Base-by-base conservation (phyloP, 257 asterid species). In the Rehmannia glutinosa region DNA sequence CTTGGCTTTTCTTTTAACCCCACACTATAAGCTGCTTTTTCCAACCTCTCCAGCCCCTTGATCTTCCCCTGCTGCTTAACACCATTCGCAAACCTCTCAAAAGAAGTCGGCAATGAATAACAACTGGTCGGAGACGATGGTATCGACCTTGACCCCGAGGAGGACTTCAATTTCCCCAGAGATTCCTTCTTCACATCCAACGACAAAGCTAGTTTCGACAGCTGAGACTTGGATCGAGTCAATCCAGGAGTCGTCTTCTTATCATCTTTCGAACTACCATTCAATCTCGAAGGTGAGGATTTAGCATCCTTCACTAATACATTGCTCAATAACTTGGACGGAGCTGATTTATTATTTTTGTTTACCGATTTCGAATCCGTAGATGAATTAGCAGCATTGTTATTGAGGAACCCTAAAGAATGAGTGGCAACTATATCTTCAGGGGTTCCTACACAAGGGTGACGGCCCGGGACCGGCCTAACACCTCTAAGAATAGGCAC, bases 391-490 rank as follows among this genome's bases (percentile, higher is more conserved):
- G 53, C 53, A 16, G 41, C 83, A 81, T 80, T 82, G 43, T 76
- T 80, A 57, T 78, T 88, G 11, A 94, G 90, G 68, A 94, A 94
- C 1, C 96, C 96, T 76, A 88, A 69, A 53, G 97, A 82, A 73
- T 87, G 96, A 33, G 96, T 87, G 2, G 97, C 97, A 62, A 87
- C 95, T 50, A 94, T 83, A 80, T 94, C 99, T 64, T 88, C 92
- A 24, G 99, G 99, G 41, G 85, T 94, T 13, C 97, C 99, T 13
- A 94, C 87, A 72, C 99, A 94, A 9, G 99, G 99, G 73, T 94
- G 99, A 2, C 99, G 84, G 13, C 99, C 99, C 0, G 97, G 96
- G 24, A 87, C 76, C 2, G 96, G 91, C 77, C 90, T 79, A 46
- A 91, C 97, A 35, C 99, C 99, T 23, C 83, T 61, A 17, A 94